Evolutionary conservation across 208 protist species (phyloP).

Genomic region (Acanthamoeba royreba): DNA sequence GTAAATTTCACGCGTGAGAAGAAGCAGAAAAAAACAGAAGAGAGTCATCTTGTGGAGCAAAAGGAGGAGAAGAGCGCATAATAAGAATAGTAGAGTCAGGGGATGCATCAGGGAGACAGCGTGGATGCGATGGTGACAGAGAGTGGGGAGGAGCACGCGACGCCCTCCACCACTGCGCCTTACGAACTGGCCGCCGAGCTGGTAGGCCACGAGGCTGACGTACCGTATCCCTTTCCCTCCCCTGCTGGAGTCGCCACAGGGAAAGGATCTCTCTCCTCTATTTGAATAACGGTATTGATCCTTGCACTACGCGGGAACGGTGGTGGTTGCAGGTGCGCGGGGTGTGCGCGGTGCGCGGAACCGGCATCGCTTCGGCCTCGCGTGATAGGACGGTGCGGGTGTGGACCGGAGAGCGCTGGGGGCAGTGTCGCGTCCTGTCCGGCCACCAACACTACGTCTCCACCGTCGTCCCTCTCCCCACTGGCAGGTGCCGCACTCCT

Average conservation of each 20-base stretch:
- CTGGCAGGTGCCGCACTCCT: not conserved
- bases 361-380: conserved; percentile 18
- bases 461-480: conserved; percentile 17
- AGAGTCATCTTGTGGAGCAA: not conserved
- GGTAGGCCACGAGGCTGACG: not conserved
- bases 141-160: not conserved
- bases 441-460: conserved; percentile 64
- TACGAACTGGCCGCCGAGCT: not conserved
- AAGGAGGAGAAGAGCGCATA: not conserved
- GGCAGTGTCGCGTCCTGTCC: not conserved
- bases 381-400: conserved; percentile 51
- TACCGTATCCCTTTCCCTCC: not conserved
- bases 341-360: conserved; percentile 32
- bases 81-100: no score
- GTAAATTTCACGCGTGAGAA: not conserved
- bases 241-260: not conserved
- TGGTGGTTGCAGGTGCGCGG: conserved; percentile 44
- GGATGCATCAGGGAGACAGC: not conserved
- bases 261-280: no score
- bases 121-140: not conserved
- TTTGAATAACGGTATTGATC: no score
- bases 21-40: not conserved
- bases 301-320: not conserved
- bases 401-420: conserved; percentile 8
- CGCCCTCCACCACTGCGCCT: no score